Conservation (phyloP, 352 stramenopile genomes). For the Elongisporangium undulatum region DNA sequence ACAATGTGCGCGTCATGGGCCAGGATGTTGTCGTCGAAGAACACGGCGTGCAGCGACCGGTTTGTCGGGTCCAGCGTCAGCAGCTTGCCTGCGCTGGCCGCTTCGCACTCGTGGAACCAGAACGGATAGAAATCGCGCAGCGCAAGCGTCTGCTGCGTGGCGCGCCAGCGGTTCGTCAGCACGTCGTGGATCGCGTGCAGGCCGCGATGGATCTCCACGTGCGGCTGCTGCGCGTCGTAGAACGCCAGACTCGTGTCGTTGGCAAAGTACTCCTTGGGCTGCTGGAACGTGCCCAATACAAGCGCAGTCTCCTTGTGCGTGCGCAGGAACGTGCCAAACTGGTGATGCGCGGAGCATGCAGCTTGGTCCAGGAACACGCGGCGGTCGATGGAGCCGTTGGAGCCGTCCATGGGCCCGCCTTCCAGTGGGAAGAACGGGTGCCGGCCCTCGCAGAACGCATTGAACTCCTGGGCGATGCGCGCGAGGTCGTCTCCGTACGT, state of each 20-base stretch:
- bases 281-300: constrained; percentile 70
- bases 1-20: constrained; percentile 66
- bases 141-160: constrained; percentile 51
- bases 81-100: constrained; percentile 49
- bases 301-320: constrained; percentile 42
- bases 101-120: constrained; percentile 58
- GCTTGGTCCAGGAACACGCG: constrained; percentile 32
- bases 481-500: constrained; percentile 70
- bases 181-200: constrained; percentile 47
- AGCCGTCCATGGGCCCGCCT: constrained; percentile 51
- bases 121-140: constrained; percentile 75
- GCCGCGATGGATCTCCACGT: constrained; percentile 25
- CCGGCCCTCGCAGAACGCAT: constrained; percentile 60
- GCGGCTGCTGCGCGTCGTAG: constrained; percentile 20
- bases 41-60: constrained; percentile 35
- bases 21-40: constrained; percentile 85
- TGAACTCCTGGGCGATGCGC: constrained; percentile 72
- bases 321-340: constrained; percentile 65
- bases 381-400: constrained; percentile 37
- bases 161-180: constrained; percentile 41
- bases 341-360: constrained; percentile 12
- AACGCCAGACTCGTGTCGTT: constrained; percentile 20
- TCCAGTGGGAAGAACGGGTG: constrained; percentile 52
- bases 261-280: constrained; percentile 26
- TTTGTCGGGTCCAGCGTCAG: constrained; percentile 37